Base-by-base conservation (phyloP, 805 yeast genomes). In the Saccharomyces jurei region DNA sequence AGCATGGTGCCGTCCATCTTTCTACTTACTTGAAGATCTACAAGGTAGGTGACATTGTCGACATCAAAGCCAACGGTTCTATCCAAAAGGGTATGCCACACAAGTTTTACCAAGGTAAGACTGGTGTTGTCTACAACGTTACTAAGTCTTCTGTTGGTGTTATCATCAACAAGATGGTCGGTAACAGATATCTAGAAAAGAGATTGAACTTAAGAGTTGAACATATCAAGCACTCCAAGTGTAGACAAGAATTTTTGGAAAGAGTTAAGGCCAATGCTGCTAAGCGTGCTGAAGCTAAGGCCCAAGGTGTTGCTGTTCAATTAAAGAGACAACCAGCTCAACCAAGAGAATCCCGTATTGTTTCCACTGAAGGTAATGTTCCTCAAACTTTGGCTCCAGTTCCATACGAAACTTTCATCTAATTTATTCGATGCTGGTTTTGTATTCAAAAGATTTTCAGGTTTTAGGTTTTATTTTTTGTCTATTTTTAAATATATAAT, bases 1-100 rank as follows among this genome's bases (percentile, higher is more conserved):
- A 74, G 72, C 96, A 92, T 81, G 99, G 99, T 79, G 78, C 86
- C 71, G 82, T 90, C 74, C 84, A 96, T 66, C 81, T 94, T 84
- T 88, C 97, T 68, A 88, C 96, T 76, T 94, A 92, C 94, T 81
- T 94, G 83, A 90, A 89, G 87, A 81, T 84, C 76, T 94, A 94
- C 96, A 90, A 84, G 81, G 97, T 94, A 72, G 99, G 99, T 75
- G 99, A 94, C 79, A 92, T 94, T 72, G 99, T 94, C 74, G 99
- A 94, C 80, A 91, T 94, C 84, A 92, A 89, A 82, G 99, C 95
- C 78, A 94, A 94, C 78, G 97, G 97, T 84, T 83, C 99, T 68
- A 83, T 91, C 84, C 98, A 94, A 78, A 91, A 92, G 87, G 97
- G 98, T 89, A 89, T 94, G 97, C 99, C 99, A 78, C 96, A 89